These are phyloP conservation scores for Catunica adiposa DNA, from an alignment of 2,329 filamentous ascomycete species.

Conservation along the genomic window DNA sequence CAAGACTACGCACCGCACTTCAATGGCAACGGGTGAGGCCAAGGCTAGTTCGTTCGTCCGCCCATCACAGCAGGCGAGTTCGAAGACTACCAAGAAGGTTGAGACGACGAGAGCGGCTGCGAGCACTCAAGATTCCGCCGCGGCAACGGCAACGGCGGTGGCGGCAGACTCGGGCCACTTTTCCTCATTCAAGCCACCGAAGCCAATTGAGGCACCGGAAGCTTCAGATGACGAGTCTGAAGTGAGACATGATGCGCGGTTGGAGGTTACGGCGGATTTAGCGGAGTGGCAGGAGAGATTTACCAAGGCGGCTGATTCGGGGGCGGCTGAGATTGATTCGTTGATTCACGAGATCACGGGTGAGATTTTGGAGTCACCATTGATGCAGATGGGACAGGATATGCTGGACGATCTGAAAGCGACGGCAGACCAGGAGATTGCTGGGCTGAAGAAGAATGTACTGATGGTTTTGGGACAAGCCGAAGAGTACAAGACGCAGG, in stretches of 20 bases:
- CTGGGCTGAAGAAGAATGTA: constrained; percentile 42
- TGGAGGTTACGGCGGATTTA: constrained; percentile 62
- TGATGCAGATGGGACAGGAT: constrained; percentile 46
- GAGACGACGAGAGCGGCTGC: constrained; percentile 14
- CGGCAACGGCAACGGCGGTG: not conserved
- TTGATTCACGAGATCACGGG: constrained; percentile 41
- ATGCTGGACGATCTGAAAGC: constrained; percentile 54
- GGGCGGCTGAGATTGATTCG: constrained; percentile 54
- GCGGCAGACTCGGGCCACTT: not conserved
- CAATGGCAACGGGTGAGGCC: constrained; percentile 11
- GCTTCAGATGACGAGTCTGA: constrained; percentile 34
- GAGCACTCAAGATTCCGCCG: constrained; percentile 11
- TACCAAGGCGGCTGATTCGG: constrained; percentile 68
- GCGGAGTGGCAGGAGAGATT: constrained; percentile 80
- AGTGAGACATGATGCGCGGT: constrained; percentile 39
- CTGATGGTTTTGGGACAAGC: constrained; percentile 41
- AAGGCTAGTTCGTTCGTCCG: constrained; percentile 13
- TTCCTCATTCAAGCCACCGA: constrained; percentile 17
- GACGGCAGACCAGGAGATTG: constrained; percentile 46
- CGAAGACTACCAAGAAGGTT: constrained; percentile 16
- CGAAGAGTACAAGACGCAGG: constrained; percentile 30
- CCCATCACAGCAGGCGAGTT: constrained; percentile 15
- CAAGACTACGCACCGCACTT: constrained; percentile 18
- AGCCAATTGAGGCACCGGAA: constrained; percentile 28
- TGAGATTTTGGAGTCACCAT: constrained; percentile 20